Evolutionary conservation across 768 basidiomycete genomes (phyloP), one percentile per base, ranked within the genome.

Genomic region (Rhizopogon vesiculosus): DNA sequence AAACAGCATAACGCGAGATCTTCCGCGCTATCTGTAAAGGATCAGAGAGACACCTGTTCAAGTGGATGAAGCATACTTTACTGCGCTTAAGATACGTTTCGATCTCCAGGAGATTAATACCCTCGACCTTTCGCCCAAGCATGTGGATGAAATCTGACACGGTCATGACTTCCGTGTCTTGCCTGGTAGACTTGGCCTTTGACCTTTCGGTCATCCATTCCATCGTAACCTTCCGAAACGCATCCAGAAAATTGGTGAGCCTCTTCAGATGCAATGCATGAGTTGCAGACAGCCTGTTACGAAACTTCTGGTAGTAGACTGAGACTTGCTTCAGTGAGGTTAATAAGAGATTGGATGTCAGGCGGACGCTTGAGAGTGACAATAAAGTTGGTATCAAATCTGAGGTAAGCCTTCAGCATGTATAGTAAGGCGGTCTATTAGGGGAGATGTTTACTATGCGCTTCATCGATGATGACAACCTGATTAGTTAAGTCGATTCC

Each of bases 391-490:
- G 86, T 62, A 95, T 93, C 48, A 97, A 72, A 69, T 97, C 93
- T 95, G 56, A 53, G 22, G 29, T 35, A 16, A 57, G 53, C 42
- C 39, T 44, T 40, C 22, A 49, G 15, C 22, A 40, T 5, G 39
- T 54, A 28, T 54, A 53, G 25, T 13, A 49, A 35, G 22, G 40
- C 1, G 29, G 50, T 18, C 25, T 4, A 25, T 12, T 28, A 35
- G 1, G 25, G 13, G 33, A 64, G 31, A 9, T 18, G 74, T 91
- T 55, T 62, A 94, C 93, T 98, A 70, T 99, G 96, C 0, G 96
- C 96, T 74, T 99, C 96, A 64, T 99, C 96, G 53, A 99, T 84
- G 22, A 98, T 79, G 31, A 99, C 82, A 16, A 98, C 77, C 62
- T 97, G 93, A 63, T 86, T 81, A 10, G 79, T 87, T 44, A 97